Evolutionary conservation across 169 alveolate genomes (phyloP).

Genomic region (Cryptosporidium sp.): DNA sequence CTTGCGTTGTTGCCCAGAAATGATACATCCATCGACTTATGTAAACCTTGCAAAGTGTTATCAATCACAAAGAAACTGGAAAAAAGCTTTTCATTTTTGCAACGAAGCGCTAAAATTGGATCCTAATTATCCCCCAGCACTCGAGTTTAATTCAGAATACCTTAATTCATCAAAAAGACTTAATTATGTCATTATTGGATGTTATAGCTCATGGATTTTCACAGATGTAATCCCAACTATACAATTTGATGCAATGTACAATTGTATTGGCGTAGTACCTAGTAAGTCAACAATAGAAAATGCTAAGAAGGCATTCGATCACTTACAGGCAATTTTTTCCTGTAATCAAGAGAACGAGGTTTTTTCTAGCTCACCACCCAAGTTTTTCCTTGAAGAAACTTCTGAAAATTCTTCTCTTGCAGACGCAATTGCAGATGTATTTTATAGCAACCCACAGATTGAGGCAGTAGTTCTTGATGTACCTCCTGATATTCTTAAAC

Average conservation of each 20-base stretch:
- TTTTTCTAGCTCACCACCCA: conserved; percentile 38
- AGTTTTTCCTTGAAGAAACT: conserved; percentile 17
- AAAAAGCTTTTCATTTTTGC: conserved; percentile 40
- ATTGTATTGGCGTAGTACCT: conserved; percentile 63
- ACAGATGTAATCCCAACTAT: conserved; percentile 65
- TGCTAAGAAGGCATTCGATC: conserved; percentile 40
- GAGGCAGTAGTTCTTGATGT: conserved; percentile 67
- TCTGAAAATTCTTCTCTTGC: neutral
- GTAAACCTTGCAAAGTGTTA: conserved; percentile 70
- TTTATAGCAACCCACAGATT: conserved; percentile 21
- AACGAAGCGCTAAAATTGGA: conserved; percentile 62
- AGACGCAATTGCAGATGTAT: conserved; percentile 15
- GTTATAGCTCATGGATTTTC: conserved; percentile 61
- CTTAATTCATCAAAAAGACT: conserved; percentile 51
- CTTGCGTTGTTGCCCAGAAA: conserved; percentile 49
- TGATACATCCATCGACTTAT: conserved; percentile 69
- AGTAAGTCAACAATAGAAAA: conserved; percentile 28
- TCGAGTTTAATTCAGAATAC: conserved; percentile 63
- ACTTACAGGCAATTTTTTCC: conserved; percentile 10
- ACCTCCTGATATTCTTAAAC: conserved; percentile 22
- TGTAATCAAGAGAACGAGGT: conserved; percentile 42
- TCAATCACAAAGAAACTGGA: conserved; percentile 66
- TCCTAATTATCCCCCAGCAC: conserved; percentile 42
- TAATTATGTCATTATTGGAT: conserved; percentile 42
- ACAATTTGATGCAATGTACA: conserved; percentile 74